phyloP scores from a whole-genome alignment of 2,329 filamentous ascomycete genomes.

The Harringtonia lauricola region DNA sequence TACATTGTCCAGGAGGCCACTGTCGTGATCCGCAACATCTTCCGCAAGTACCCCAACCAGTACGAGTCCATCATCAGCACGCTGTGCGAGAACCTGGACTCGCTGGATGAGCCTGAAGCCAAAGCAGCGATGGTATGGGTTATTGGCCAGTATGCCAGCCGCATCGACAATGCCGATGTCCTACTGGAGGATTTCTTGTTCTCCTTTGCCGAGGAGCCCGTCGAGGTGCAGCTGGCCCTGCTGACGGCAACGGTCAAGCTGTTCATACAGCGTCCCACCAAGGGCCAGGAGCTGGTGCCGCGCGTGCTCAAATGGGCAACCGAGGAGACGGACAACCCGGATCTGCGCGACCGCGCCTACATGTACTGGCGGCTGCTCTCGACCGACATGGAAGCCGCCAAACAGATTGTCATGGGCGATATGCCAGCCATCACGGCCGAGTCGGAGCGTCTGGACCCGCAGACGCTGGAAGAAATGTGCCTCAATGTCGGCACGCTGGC shows the following conservation, averaged over 20 bases:
- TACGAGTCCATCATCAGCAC: slow-evolving; percentile 97
- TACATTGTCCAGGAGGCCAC: slow-evolving; percentile 99
- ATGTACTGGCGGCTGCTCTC: slow-evolving; percentile 99
- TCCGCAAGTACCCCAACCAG: slow-evolving; percentile 97
- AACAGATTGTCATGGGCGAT: slow-evolving; percentile 87
- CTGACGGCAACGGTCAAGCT: slow-evolving; percentile 95
- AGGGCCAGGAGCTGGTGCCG: slow-evolving; percentile 85
- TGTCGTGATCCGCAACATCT: slow-evolving; percentile 97
- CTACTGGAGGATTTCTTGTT: slow-evolving; percentile 92
- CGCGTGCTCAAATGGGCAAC: slow-evolving; percentile 97
- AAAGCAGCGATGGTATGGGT: slow-evolving; percentile 99
- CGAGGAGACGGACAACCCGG: slow-evolving; percentile 97
- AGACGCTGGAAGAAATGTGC: slow-evolving; percentile 93
- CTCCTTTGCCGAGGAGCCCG: slow-evolving; percentile 85
- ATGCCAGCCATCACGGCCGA: slow-evolving; percentile 96
- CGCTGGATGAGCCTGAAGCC: slow-evolving; percentile 90
- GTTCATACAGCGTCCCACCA: slow-evolving; percentile 93
- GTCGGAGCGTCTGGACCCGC: slow-evolving; percentile 83
- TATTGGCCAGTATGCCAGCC: slow-evolving; percentile 93
- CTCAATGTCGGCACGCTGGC: slow-evolving; percentile 91
- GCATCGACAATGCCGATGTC: slow-evolving; percentile 93
- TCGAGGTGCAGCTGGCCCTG: slow-evolving; percentile 89
- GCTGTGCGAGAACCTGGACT: slow-evolving; percentile 91
- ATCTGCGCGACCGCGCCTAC: slow-evolving; percentile 89
- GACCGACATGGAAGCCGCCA: slow-evolving; percentile 79